A percentile compares a stretch with the other conserved stretches of the same genome.
Conservation (phyloP, 2,329 filamentous ascomycete species). For the Aspergillus luchuensis region DNA sequence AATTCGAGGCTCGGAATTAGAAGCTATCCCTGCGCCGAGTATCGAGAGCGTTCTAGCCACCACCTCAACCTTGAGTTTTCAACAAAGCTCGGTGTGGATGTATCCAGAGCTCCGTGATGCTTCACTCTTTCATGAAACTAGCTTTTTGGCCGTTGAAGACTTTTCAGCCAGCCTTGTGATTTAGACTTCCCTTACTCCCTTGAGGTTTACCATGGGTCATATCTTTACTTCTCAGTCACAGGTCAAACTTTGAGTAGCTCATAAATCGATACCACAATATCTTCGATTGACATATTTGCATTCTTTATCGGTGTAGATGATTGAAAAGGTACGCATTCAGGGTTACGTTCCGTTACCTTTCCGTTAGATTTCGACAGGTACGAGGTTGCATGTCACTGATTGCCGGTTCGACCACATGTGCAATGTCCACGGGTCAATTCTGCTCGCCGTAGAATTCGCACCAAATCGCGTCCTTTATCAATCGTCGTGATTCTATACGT, state of each 20-base stretch:
- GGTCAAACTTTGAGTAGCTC: neutral
- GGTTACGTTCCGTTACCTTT: neutral
- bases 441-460: neutral
- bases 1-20: neutral
- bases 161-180: neutral
- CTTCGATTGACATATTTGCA: too few relatives aligned
- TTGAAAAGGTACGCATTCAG: neutral
- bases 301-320: neutral
- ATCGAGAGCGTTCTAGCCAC: neutral
- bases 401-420: constrained; percentile 8
- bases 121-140: neutral
- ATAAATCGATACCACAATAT: neutral
- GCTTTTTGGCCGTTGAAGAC: neutral
- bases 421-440: neutral
- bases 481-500: constrained; percentile 1
- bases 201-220: neutral
- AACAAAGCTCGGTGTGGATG: neutral
- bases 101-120: neutral
- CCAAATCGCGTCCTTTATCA: neutral
- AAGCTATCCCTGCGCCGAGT: neutral
- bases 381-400: constrained; percentile 10
- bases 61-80: neutral
- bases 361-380: neutral
- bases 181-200: neutral
- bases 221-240: neutral